Conservation (phyloP, 371 early-diverging fungal species). For the Mycotypha africana region DNA sequence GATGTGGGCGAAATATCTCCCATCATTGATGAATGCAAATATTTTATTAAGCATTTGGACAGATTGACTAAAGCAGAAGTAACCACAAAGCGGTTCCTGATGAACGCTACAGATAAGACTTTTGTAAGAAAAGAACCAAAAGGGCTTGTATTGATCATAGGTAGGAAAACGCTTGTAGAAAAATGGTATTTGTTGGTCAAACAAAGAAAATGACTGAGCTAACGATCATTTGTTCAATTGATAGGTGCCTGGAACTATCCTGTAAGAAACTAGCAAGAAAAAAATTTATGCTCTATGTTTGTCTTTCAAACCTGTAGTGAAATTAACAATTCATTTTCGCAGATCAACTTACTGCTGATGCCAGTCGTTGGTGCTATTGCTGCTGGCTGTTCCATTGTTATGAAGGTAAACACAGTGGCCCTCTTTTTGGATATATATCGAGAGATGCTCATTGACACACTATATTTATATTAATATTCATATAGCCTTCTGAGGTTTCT, state of each 20-base stretch:
- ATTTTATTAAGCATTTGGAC: constrained; percentile 40
- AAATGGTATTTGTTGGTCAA: too few species aligned
- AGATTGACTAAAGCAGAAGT: constrained; percentile 22
- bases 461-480: too few species aligned
- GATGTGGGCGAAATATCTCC: constrained; percentile 55
- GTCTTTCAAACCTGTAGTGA: too few species aligned
- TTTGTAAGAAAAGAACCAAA: constrained; percentile 62
- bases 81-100: constrained; percentile 23
- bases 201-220: too few species aligned
- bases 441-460: too few species aligned
- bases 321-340: constrained; percentile 2
- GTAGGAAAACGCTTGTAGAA: too few species aligned
- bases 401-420: constrained; percentile 76
- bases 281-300: too few species aligned
- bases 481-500: constrained; percentile 81
- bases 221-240: not conserved
- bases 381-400: constrained; percentile 81
- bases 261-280: constrained; percentile 19
- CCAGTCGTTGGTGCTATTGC: constrained; percentile 89
- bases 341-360: constrained; percentile 55
- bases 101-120: constrained; percentile 36
- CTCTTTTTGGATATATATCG: too few species aligned
- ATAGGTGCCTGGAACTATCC: constrained; percentile 90
- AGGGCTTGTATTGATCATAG: constrained; percentile 73
- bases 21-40: constrained; percentile 66